Base-by-base conservation (phyloP, 257 asterid genomes). In the Plantago ovata region DNA sequence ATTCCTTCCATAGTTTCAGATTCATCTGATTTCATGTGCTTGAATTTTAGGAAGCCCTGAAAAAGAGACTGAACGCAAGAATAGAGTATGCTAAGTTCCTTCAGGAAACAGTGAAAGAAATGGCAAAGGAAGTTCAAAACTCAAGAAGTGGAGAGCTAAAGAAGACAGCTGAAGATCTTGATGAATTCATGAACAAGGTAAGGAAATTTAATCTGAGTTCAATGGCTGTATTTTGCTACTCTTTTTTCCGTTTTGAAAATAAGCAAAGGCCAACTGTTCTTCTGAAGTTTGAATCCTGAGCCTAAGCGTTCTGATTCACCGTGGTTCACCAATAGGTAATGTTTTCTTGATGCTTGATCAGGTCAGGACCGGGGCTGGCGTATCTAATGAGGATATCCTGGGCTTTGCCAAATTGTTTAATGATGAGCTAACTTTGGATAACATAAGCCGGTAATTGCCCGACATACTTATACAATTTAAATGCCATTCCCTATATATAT, bases 151-250 rank as follows among this genome's bases (percentile, higher is more conserved):
- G 97, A 59, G 95, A 88, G 60, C 46, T 72, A 38, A 93, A 79
- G 87, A 79, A 79, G 77, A 93, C 98, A 42, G 98, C 97, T 13
- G 96, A 84, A 76, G 98, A 93, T 86, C 95, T 89, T 69, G 95
- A 93, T 84, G 87, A 77, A 58, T 89, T 93, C 70, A 75, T 93
- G 81, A 79, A 68, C 81, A 89, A 72, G 85, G 98, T 86, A 61
- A 72, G 86, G 52, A 62, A 56, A 51, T 56, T 32, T 52, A 12
- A 47, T 0, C 33, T 28, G 1, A 60, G 45, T 32, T 18, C 16
- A 19, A 58, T 12, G 11, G 24, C 24, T 18, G 38, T 56, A 33
- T n/a, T 61, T 38, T 28, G 13, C 15, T 49, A 38, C 28, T 60
- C 16, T 58, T 60, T 28, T 32, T 15, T 50, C 55, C 55, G 16